Base-by-base conservation (phyloP, 345 rosid genomes). In the Citrus sp. region DNA sequence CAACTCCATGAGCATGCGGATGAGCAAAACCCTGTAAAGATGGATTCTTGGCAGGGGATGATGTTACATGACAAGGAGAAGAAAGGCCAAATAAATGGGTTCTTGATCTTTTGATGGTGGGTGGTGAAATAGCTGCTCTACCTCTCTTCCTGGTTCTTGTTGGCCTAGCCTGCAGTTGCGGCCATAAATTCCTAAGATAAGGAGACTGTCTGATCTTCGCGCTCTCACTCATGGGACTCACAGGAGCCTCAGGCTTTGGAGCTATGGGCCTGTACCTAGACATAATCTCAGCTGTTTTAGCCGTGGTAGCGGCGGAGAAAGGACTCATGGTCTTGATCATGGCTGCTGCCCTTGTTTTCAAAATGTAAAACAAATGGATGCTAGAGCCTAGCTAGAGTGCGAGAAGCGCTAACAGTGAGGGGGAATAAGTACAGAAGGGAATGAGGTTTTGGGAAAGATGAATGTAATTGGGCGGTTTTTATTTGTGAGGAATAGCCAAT, bases 181-280 rank as follows among this genome's bases (percentile, higher is more conserved):
- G 94, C 98, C 97, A 92, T 60, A 94, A 84, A 78, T 82, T 89
- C 83, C 97, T 88, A 1, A 92, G 86, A 82, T 92, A 92, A 55
- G 95, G 93, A 77, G 97, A 94, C 61, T 91, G 90, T 70, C 80
- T 80, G 75, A 94, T 94, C 82, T 88, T 93, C 70, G 90, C 73
- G 71, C 55, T 74, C 59, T 88, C 89, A 82, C 78, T 51, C 22
- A 76, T 49, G 75, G 85, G 75, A 16, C 19, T 74, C 55, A 42
- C 76, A 5, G 88, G 75, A 19, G 71, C 62, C 77, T 88, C 97
- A 0, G 98, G 98, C 81, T 85, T 96, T 2, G 99, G 99, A 22
- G 99, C 98, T 61, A 94, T 96, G 4, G 98, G 99, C 74, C 97
- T 85, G 75, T 92, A 96, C 82, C 94, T 83, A 5, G 97, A 94